Percentiles rank a stretch among this genome's conserved stretches.
Conservation (phyloP, 306 rosid genomes). For the Lupinus albus region DNA sequence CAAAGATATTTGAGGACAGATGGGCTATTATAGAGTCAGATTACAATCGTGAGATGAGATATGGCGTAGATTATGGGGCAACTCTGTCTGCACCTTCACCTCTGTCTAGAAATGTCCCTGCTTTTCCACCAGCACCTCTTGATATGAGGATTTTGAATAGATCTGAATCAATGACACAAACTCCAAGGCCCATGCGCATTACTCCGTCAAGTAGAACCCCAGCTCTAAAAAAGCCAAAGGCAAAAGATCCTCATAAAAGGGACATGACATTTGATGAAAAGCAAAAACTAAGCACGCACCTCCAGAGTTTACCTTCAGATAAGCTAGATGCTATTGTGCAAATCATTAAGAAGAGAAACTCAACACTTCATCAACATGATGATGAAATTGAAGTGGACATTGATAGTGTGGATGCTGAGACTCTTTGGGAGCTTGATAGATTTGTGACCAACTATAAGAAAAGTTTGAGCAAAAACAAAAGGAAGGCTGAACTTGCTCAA, state of each 20-base stretch:
- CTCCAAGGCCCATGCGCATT: slow-evolving; percentile 53
- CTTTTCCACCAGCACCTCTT: slow-evolving; percentile 65
- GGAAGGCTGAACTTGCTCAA: slow-evolving; percentile 82
- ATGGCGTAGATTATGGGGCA: slow-evolving; percentile 56
- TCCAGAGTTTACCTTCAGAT: slow-evolving; percentile 80
- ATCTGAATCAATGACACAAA: slow-evolving; percentile 63
- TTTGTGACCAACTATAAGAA: slow-evolving; percentile 91
- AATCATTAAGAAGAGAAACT: slow-evolving; percentile 80
- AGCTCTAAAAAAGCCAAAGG: slow-evolving; percentile 94
- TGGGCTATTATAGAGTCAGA: slow-evolving; percentile 91
- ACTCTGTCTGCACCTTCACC: slow-evolving; percentile 67
- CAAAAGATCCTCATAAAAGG: slow-evolving; percentile 90
- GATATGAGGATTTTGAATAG: slow-evolving; percentile 83
- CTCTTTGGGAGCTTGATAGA: slow-evolving; percentile 98
- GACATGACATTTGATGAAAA: slow-evolving; percentile 91
- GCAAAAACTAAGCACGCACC: slow-evolving; percentile 82
- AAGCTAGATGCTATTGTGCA: slow-evolving; percentile 82
- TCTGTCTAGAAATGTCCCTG: slow-evolving; percentile 63
- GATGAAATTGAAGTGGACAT: slow-evolving; percentile 97
- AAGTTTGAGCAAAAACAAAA: slow-evolving; percentile 89
- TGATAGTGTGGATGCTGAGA: slow-evolving; percentile 87
- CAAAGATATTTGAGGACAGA: slow-evolving; percentile 75
- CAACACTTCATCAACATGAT: slow-evolving; percentile 69
- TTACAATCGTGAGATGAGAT: slow-evolving; percentile 77
- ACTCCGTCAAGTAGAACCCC: slow-evolving; percentile 83